Conservation (phyloP, 2,329 filamentous ascomycete genomes). For the Fusarium anguioides region DNA sequence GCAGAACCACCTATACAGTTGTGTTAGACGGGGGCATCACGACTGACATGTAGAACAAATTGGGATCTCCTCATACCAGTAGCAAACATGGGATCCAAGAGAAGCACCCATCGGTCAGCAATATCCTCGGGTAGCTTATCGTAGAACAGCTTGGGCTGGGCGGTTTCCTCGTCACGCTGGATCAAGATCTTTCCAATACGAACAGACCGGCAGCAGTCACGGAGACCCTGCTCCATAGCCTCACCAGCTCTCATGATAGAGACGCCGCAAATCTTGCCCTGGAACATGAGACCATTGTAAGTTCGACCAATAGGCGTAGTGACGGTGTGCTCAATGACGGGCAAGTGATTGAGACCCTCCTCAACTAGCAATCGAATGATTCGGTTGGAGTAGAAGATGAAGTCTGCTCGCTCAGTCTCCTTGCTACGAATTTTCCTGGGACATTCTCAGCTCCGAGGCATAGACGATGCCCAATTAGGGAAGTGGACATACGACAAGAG, state of each 20-base stretch:
- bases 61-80: conserved; percentile 70
- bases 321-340: conserved; percentile 87
- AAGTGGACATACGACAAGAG: conserved; percentile 84
- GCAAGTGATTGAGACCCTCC: conserved; percentile 96
- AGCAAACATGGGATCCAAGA: conserved; percentile 99
- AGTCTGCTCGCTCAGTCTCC: conserved; percentile 90
- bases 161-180: conserved; percentile 95
- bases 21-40: conserved; percentile 16
- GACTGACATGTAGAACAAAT: conserved; percentile 1
- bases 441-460: conserved; percentile 36
- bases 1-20: conserved; percentile 80
- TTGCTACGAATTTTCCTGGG: conserved; percentile 95
- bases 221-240: conserved; percentile 96
- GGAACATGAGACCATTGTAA: conserved; percentile 92
- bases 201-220: conserved; percentile 97
- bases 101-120: conserved; percentile 87
- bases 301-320: conserved; percentile 89
- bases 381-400: conserved; percentile 98
- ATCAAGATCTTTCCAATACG: conserved; percentile 99
- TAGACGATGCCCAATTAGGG: conserved; percentile 26
- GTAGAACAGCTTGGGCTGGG: conserved; percentile 93
- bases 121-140: conserved; percentile 98
- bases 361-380: conserved; percentile 97
- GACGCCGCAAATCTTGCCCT: conserved; percentile 98
- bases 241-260: conserved; percentile 99